A percentile compares a stretch with the other conserved stretches of the same genome.
Evolutionary conservation across 805 yeast species (phyloP).

Genomic region (Hanseniaspora lachancei): DNA sequence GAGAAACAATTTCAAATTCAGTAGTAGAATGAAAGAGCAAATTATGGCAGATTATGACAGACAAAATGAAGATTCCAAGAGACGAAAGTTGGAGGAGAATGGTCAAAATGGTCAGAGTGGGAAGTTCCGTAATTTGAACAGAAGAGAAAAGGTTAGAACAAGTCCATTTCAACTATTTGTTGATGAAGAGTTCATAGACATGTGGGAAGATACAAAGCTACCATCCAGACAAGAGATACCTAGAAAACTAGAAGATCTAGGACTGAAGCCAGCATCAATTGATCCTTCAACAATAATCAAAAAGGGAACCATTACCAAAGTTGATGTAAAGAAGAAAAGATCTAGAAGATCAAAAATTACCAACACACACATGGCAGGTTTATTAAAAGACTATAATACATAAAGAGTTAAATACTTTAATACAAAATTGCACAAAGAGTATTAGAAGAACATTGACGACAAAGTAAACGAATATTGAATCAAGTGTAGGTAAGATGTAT

Average conservation of each 20-base stretch:
- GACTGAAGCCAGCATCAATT: constrained; percentile 94
- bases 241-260: constrained; percentile 58
- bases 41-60: constrained; percentile 31
- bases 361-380: constrained; percentile 91
- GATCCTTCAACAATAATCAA: constrained; percentile 88
- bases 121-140: background rate
- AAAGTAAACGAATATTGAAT: background rate
- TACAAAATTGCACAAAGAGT: background rate
- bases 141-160: constrained; percentile 14
- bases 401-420: background rate
- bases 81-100: background rate
- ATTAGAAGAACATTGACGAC: background rate
- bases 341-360: constrained; percentile 89
- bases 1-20: constrained; percentile 42
- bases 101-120: background rate
- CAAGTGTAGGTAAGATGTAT: background rate
- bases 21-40: constrained; percentile 38
- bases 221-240: constrained; percentile 79
- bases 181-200: constrained; percentile 66
- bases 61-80: constrained; percentile 5
- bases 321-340: constrained; percentile 72
- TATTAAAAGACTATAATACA: constrained; percentile 63
- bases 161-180: constrained; percentile 32
- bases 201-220: constrained; percentile 68
- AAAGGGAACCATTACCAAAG: constrained; percentile 38